phyloP scores from a whole-genome alignment of 176 grass and related monocot species.

The Miscanthus lutarioriparius region DNA sequence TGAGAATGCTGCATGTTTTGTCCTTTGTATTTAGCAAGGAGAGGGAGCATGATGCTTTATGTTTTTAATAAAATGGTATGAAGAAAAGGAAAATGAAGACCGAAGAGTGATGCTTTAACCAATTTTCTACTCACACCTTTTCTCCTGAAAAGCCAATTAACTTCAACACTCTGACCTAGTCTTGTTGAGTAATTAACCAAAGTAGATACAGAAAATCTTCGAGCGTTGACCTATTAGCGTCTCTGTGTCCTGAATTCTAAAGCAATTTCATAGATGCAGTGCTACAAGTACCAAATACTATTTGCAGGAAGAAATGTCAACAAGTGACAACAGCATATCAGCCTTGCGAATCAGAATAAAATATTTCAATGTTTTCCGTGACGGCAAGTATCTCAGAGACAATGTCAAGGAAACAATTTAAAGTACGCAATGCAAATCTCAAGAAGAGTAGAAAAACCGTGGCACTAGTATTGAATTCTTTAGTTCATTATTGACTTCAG shows the following conservation, averaged over 20 bases:
- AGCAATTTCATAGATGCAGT: slow-evolving; percentile 4
- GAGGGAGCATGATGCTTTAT: background rate
- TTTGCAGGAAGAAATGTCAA: slow-evolving; percentile 10
- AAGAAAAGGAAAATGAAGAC: slow-evolving; percentile 3
- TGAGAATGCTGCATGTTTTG: background rate
- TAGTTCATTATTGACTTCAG: background rate
- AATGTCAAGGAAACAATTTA: background rate
- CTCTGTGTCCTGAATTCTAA: background rate
- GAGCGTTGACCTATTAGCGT: background rate
- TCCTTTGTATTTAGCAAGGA: background rate
- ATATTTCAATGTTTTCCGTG: background rate
- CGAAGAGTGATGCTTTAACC: slow-evolving; percentile 2
- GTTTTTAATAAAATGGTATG: background rate
- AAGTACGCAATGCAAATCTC: background rate
- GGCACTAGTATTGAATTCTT: background rate
- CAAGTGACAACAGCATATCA: background rate
- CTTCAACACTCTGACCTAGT: slow-evolving; percentile 9
- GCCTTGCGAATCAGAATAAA: background rate
- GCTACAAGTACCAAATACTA: background rate
- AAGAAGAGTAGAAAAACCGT: background rate
- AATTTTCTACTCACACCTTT: background rate
- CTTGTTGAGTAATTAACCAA: background rate
- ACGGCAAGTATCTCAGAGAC: background rate
- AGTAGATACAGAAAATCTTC: background rate
- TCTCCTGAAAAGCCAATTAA: background rate